Evolutionary conservation across 352 stramenopile genomes (phyloP).

Genomic region (Pythium phragmiticola): DNA sequence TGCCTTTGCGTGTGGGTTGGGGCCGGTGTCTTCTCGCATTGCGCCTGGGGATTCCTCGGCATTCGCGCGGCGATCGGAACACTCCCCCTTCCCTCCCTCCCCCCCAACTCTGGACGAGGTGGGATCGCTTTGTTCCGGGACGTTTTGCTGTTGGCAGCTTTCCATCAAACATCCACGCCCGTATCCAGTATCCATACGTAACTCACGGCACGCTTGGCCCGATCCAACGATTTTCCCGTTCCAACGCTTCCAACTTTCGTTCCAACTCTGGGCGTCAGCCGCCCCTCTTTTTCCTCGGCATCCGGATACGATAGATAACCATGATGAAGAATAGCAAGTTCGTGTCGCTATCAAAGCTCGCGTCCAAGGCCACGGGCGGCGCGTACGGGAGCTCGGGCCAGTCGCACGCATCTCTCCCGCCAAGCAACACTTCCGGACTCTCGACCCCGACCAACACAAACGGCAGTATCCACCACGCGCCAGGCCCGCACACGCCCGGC

Average conservation of each 20-base stretch:
- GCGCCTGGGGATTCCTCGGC: background rate
- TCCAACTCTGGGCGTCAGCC: background rate
- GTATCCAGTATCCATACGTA: background rate
- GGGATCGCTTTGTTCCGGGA: background rate
- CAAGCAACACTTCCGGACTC: constrained; percentile 2
- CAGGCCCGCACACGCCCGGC: constrained; percentile 4
- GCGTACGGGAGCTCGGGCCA: constrained; percentile 22
- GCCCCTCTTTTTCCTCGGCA: background rate
- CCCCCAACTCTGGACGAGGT: background rate
- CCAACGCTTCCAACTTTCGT: background rate
- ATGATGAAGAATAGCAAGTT: constrained; percentile 81
- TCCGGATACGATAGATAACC: background rate
- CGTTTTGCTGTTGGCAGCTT: background rate
- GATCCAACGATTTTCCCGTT: background rate
- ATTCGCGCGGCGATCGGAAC: background rate
- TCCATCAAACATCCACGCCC: background rate
- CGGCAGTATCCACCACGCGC: background rate
- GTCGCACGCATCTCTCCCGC: constrained; percentile 16
- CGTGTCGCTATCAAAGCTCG: constrained; percentile 38
- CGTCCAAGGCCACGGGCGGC: constrained; percentile 42
- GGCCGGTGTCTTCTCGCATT: constrained; percentile 13
- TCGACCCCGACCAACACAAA: constrained; percentile 4
- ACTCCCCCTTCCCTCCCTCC: background rate
- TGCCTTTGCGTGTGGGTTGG: background rate
- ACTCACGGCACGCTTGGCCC: background rate